Evolutionary conservation across 208 protist genomes (phyloP).

Genomic region (Naegleria gruberi): DNA sequence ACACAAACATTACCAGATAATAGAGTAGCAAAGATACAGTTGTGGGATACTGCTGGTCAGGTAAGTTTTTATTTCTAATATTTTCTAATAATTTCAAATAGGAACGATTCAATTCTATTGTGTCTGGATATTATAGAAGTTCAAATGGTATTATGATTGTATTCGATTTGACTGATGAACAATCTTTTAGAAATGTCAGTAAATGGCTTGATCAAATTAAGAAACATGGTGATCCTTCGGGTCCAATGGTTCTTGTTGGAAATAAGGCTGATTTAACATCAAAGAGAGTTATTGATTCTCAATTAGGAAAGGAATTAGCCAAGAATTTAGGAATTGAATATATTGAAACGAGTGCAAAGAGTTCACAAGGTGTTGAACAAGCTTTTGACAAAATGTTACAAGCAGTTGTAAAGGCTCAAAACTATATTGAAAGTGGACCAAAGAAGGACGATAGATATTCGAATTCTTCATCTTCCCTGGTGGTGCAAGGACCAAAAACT

Average conservation of each 20-base stretch:
- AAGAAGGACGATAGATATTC: too few species aligned
- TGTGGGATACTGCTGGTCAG: constrained; percentile 16
- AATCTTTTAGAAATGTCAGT: constrained; percentile 66
- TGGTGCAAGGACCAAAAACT: too few species aligned
- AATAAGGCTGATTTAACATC: constrained; percentile 29
- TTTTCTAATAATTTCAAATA: too few species aligned
- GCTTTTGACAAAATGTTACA: neutral
- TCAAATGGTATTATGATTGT: constrained; percentile 75
- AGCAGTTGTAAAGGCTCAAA: neutral
- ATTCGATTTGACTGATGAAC: constrained; percentile 66
- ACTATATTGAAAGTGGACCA: neutral
- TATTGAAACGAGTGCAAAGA: constrained; percentile 30
- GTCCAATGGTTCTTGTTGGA: constrained; percentile 30
- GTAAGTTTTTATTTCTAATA: too few species aligned
- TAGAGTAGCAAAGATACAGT: neutral
- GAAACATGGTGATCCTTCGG: neutral
- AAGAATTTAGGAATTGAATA: constrained; percentile 23
- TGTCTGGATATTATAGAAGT: constrained; percentile 78
- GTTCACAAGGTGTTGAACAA: neutral
- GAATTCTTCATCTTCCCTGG: too few species aligned
- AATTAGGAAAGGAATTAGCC: constrained; percentile 5
- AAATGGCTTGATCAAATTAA: constrained; percentile 67
- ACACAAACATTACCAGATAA: neutral
- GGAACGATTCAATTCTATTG: constrained; percentile 78
- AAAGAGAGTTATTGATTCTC: neutral